Evolutionary conservation across 1,139 yeast genomes (phyloP), one percentile per base, ranked within the genome.

Genomic region (Blastobotrys buckinghamii): DNA sequence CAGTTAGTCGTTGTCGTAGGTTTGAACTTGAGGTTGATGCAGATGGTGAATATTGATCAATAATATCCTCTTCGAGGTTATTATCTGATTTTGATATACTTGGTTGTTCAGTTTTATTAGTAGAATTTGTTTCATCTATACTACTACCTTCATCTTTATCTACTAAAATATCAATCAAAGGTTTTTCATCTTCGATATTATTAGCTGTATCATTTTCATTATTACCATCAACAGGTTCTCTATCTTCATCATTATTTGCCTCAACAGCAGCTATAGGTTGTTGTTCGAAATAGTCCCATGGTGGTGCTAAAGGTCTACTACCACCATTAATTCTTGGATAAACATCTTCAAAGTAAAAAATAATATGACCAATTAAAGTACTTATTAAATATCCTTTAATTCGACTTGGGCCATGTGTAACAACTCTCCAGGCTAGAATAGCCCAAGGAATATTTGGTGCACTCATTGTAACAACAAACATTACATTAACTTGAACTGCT

Each of bases 401-500:
- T 22, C 37, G 36, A 13, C 43, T 15, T 6, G 57, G 51, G 19
- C 56, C 59, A 44, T 55, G 53, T 40, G 58, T 40, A 42, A 52
- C 51, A 20, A 66, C 55, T 30, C 57, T 57, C 22, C 63, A 60
- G 50, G 56, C 60, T 26, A 57, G 53, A 51, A 59, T 52, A 13
- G 67, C 65, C 68, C 71, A 69, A 9, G 78, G 78, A 41, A 73
- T 50, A 56, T 73, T 73, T 13, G 74, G 68, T 1, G 76, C 74
- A 9, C 64, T 59, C 48, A 73, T 63, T 22, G 59, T 67, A 47
- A 73, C 57, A 16, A 73, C 50, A 8, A 76, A 75, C 51, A 73
- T 55, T 24, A 72, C 56, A 2, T 70, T 60, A 24, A 74, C 57
- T 35, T 66, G 66, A 22, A 67, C 63, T 27, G 65, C 66, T 2